Percentiles rank a stretch among this genome's conserved stretches.
These are phyloP conservation scores for Lyophyllum shimeji DNA, from an alignment of 768 basidiomycete species.

Conservation along the genomic window DNA sequence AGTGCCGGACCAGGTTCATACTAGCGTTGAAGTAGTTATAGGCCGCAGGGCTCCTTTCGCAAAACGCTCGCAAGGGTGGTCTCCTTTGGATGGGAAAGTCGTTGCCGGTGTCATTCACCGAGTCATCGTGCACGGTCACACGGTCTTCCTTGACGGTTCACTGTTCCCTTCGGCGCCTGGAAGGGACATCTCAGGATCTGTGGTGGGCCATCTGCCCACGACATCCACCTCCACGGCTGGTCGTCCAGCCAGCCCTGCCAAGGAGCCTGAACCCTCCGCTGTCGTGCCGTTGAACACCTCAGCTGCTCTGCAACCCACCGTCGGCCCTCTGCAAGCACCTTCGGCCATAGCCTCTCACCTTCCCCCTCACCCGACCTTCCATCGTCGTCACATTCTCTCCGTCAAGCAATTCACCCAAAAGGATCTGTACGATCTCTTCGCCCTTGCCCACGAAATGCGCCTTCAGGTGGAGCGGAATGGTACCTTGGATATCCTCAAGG, in stretches of 20 bases:
- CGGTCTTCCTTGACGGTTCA: slow-evolving; percentile 84
- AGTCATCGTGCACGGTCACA: slow-evolving; percentile 88
- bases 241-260: slow-evolving; percentile 26
- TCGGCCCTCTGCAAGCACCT: slow-evolving; percentile 29
- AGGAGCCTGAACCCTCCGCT: slow-evolving; percentile 26
- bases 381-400: slow-evolving; percentile 88
- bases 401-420: slow-evolving; percentile 91
- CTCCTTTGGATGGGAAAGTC: slow-evolving; percentile 66
- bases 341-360: slow-evolving; percentile 43
- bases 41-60: slow-evolving; percentile 68
- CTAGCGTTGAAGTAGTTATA: slow-evolving; percentile 90
- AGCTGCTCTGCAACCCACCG: slow-evolving; percentile 19
- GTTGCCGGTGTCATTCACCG: slow-evolving; percentile 83
- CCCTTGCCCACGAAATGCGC: slow-evolving; percentile 95
- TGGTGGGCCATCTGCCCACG: slow-evolving; percentile 40
- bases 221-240: slow-evolving; percentile 4
- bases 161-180: slow-evolving; percentile 61
- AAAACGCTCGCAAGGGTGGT: slow-evolving; percentile 63
- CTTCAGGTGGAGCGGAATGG: slow-evolving; percentile 93
- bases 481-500: slow-evolving; percentile 83
- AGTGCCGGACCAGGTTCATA: slow-evolving; percentile 81
- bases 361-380: slow-evolving; percentile 81
- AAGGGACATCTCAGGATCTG: slow-evolving; percentile 69
- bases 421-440: slow-evolving; percentile 92
- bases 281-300: slow-evolving; percentile 27